A percentile compares a stretch with the other conserved stretches of the same genome.
These are phyloP conservation scores for Entomortierella lignicola DNA, from an alignment of 192 early-diverging fungal species.

Conservation along the genomic window DNA sequence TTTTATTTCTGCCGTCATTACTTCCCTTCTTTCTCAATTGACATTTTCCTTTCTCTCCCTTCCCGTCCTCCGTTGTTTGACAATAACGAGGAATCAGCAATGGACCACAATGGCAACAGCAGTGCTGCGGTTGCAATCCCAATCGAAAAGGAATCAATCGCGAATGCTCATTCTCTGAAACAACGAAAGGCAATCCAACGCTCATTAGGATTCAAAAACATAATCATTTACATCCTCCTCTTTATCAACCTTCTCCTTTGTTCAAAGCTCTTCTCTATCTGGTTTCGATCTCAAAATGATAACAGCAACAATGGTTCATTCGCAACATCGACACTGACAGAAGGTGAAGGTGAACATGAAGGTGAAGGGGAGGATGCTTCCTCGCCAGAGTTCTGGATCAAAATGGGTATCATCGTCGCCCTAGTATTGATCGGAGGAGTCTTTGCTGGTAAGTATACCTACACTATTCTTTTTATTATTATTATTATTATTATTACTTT, in stretches of 20 bases:
- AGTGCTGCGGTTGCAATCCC: constrained; percentile 23
- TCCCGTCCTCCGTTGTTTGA: not conserved
- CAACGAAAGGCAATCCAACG: constrained; percentile 14
- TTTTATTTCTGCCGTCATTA: too few species aligned
- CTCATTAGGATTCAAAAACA: constrained; percentile 33
- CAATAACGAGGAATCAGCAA: not conserved
- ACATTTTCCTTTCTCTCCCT: not conserved
- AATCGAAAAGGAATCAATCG: constrained; percentile 28
- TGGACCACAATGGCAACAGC: not conserved
- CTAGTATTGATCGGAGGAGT: constrained; percentile 86
- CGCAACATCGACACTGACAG: not conserved
- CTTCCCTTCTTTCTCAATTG: not conserved
- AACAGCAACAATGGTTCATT: not conserved
- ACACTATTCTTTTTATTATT: not conserved
- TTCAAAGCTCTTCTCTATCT: constrained; percentile 25
- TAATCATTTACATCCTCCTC: constrained; percentile 36
- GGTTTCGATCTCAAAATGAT: constrained; percentile 7
- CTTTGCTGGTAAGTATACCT: constrained; percentile 70
- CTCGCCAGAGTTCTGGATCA: constrained; percentile 57
- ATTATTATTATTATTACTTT: too few species aligned
- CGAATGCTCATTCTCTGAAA: constrained; percentile 13
- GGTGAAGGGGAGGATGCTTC: constrained; percentile 24
- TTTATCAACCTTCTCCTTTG: constrained; percentile 35
- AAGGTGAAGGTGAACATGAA: constrained; percentile 12
- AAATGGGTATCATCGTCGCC: constrained; percentile 61